Evolutionary conservation across 1,139 yeast species (phyloP), one percentile per base, ranked within the genome.

Genomic region (Diutina rugosa): DNA sequence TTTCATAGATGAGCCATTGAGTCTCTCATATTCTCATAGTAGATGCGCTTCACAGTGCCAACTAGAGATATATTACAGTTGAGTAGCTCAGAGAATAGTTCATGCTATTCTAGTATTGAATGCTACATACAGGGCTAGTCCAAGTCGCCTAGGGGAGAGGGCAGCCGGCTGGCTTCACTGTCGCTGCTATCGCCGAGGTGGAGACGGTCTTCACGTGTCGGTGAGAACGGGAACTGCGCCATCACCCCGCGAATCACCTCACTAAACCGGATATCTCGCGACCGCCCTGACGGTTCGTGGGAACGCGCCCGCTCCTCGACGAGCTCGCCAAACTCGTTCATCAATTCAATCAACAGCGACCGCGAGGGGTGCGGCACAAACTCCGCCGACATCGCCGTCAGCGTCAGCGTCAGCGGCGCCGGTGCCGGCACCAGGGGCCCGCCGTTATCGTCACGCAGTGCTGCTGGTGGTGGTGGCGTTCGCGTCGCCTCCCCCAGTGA

Each of bases 301-400:
- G 7, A 7, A 9, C 28, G 26, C 14, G 32, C 18, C 6, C 32
- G 38, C 12, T 29, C 62, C 55, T 65, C 69, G 57, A 66, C 59
- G 46, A 64, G 56, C 18, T 64, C 66, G 1, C 71, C 71, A 56
- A 67, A 61, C 29, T 66, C 64, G 56, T 67, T 67, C 45, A 67
- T 60, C 18, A 67, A 57, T 6, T 65, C 63, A 7, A 30, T 8
- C 12, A 49, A 12, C 53, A 49, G 53, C 41, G 41, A 35, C 26
- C 53, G 44, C 16, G 21, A 7, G 14, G 10, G 16, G 4, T 28
- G 28, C 7, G 51, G 51, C 4, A 47, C 18, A 14, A 12, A 28
- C 7, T 47, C 51, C 5, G 51, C 35, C 16, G 51, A 28, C 32
- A 28, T n/a, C 5, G 51, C 35, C 16, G 51, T 47, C 51, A 47